phyloP scores from a whole-genome alignment of 352 stramenopile species.

The Globisporangium irregulare region DNA sequence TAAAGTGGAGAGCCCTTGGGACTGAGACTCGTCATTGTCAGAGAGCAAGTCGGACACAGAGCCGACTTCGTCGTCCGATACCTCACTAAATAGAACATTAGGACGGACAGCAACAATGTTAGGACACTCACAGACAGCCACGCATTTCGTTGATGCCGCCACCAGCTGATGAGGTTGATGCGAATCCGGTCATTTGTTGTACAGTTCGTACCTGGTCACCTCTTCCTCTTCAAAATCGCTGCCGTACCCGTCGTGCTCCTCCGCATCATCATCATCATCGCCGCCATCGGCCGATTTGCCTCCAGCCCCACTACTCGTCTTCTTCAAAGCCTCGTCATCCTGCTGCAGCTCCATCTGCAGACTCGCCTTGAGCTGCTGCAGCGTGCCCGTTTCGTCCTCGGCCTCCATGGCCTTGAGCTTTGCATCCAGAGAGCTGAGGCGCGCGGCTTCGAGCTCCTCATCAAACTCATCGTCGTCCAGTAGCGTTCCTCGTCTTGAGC shows the following conservation, averaged over 20 bases:
- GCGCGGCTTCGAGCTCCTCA: slow-evolving; percentile 52
- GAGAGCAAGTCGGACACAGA: slow-evolving; percentile 51
- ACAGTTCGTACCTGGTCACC: slow-evolving; percentile 49
- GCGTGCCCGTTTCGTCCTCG: slow-evolving; percentile 72
- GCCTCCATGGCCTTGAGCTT: slow-evolving; percentile 84
- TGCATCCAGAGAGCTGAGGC: slow-evolving; percentile 63
- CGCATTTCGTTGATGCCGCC: neutral
- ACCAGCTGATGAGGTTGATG: no score
- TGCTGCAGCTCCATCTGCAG: slow-evolving; percentile 57
- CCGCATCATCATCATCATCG: slow-evolving; percentile 25
- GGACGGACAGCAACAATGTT: neutral
- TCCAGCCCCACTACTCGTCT: slow-evolving; percentile 9
- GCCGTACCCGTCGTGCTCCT: slow-evolving; percentile 61
- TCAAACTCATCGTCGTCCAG: slow-evolving; percentile 59
- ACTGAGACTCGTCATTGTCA: slow-evolving; percentile 35
- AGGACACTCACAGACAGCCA: neutral
- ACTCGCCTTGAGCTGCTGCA: slow-evolving; percentile 75
- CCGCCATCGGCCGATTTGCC: neutral
- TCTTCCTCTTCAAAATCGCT: slow-evolving; percentile 86
- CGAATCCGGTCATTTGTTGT: no score
- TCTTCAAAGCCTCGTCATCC: slow-evolving; percentile 36
- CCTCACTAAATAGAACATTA: slow-evolving; percentile 1
- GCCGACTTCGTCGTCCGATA: slow-evolving; percentile 20
- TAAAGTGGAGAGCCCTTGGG: slow-evolving; percentile 13
- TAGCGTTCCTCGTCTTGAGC: slow-evolving; percentile 1